phyloP scores from a whole-genome alignment of 2,329 filamentous ascomycete species.

The Colletotrichum noveboracense region DNA sequence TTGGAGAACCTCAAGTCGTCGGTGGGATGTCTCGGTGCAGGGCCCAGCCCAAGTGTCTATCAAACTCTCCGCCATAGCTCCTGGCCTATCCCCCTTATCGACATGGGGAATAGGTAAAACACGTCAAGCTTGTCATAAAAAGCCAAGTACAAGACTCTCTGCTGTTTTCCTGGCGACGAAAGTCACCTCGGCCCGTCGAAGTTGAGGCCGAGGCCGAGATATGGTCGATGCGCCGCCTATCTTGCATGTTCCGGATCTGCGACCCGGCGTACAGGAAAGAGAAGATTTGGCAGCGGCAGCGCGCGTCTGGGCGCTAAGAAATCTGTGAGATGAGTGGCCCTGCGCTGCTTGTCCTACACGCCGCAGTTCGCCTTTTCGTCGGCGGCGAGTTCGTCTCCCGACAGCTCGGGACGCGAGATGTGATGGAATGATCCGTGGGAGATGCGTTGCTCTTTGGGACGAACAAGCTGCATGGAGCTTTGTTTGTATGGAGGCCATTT shows the following conservation, averaged over 20 bases:
- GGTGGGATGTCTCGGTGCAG: background rate
- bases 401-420: background rate
- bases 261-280: background rate
- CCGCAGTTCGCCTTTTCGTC: background rate
- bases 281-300: background rate
- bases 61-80: background rate
- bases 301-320: background rate
- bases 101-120: background rate
- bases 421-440: background rate
- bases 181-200: background rate
- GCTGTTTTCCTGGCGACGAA: background rate
- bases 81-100: background rate
- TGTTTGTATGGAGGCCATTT: background rate
- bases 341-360: background rate
- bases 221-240: background rate
- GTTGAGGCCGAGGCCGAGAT: background rate
- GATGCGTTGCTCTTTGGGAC: background rate
- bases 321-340: accelerated
- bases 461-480: background rate
- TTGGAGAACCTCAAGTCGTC: background rate
- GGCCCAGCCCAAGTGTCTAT: background rate
- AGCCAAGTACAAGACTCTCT: background rate
- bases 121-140: background rate
- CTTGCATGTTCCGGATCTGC: background rate
- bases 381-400: background rate